Evolutionary conservation across 352 stramenopile genomes (phyloP).

Genomic region (Phytophthora pini): DNA sequence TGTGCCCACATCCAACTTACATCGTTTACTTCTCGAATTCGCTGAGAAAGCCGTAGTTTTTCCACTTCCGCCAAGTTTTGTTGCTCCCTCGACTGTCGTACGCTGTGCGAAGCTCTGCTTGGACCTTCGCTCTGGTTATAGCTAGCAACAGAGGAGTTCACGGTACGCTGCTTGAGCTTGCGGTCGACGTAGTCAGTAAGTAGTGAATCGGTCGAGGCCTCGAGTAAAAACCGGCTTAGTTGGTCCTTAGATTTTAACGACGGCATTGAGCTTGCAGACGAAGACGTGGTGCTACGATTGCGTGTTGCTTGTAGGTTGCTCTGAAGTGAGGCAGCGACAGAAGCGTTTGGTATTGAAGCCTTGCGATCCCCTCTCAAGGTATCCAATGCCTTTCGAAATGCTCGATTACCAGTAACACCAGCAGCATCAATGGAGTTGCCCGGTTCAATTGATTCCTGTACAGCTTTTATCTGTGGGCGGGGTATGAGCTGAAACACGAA

Average conservation of each 20-base stretch:
- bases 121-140: constrained; percentile 14
- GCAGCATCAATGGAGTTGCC: constrained; percentile 13
- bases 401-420: background rate
- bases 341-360: constrained; percentile 12
- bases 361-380: constrained; percentile 52
- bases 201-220: constrained; percentile 62
- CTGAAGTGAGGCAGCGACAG: constrained; percentile 28
- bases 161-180: constrained; percentile 59
- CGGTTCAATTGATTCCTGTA: constrained; percentile 6
- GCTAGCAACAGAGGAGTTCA: constrained; percentile 12
- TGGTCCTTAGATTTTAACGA: constrained; percentile 31
- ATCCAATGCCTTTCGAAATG: constrained; percentile 61
- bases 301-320: constrained; percentile 2
- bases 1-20: constrained; percentile 32
- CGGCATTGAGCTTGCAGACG: background rate
- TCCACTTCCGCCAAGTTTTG: constrained; percentile 67
- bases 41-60: constrained; percentile 68
- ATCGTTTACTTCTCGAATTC: constrained; percentile 74
- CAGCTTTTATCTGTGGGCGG: constrained; percentile 7
- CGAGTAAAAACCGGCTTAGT: constrained; percentile 50
- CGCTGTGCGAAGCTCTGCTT: constrained; percentile 9
- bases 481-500: constrained; percentile 64
- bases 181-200: constrained; percentile 73
- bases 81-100: constrained; percentile 43
- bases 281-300: constrained; percentile 15